Percentiles rank a stretch among this genome's conserved stretches.
Conservation (phyloP, 2,329 filamentous ascomycete genomes). For the Xylariaceae sp. region DNA sequence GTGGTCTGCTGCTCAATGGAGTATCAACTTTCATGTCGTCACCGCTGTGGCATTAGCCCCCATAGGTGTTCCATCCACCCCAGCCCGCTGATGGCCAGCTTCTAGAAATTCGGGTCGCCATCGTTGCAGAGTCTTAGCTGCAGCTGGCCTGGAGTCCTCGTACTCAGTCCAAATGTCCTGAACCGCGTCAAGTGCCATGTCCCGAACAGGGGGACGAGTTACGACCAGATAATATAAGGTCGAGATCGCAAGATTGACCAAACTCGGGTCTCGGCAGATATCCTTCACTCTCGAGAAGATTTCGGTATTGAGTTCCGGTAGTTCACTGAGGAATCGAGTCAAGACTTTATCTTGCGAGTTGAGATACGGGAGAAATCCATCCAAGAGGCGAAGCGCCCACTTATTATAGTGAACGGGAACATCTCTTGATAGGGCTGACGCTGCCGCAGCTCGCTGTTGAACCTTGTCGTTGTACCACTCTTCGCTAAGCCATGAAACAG, state of each 20-base stretch:
- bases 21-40: conserved; percentile 18
- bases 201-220: conserved; percentile 61
- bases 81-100: conserved; percentile 21
- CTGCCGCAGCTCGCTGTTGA: conserved; percentile 36
- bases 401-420: conserved; percentile 68
- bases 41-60: conserved; percentile 15
- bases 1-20: too few species aligned
- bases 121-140: conserved; percentile 57
- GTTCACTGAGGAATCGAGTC: conserved; percentile 85
- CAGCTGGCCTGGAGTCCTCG: conserved; percentile 59
- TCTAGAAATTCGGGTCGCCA: conserved; percentile 54
- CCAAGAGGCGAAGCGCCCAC: conserved; percentile 76
- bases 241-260: conserved; percentile 59
- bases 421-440: conserved; percentile 36
- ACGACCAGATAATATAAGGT: conserved; percentile 64
- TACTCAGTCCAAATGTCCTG: conserved; percentile 65
- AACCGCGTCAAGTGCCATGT: conserved; percentile 60
- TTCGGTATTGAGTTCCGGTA: conserved; percentile 70
- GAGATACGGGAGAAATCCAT: conserved; percentile 86
- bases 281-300: conserved; percentile 70
- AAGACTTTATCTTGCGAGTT: conserved; percentile 86
- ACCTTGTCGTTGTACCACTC: conserved; percentile 94
- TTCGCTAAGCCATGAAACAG: conserved; percentile 91
- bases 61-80: conserved; percentile 11
- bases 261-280: conserved; percentile 62